Percentiles rank a stretch among this genome's conserved stretches.
Evolutionary conservation across 169 alveolate species (phyloP).

Genomic region (Plasmodium malariae): DNA sequence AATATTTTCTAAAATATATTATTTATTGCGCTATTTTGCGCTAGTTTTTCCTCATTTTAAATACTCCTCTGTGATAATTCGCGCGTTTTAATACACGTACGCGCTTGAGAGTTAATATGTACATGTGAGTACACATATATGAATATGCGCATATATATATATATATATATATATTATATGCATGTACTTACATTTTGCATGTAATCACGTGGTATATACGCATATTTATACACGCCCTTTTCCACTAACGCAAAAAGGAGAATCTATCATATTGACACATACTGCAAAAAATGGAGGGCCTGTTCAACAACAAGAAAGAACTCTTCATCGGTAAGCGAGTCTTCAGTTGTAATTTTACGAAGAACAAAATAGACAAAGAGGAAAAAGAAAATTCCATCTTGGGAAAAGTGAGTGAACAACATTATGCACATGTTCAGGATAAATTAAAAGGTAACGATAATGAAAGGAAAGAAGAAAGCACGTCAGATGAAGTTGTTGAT

Average conservation of each 20-base stretch:
- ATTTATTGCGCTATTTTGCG: too few relatives aligned
- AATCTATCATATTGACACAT: background rate
- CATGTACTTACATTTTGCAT: background rate
- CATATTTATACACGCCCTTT: constrained; percentile 6
- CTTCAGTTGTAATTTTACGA: constrained; percentile 44
- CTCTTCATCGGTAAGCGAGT: constrained; percentile 23
- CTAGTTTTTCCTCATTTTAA: too few relatives aligned
- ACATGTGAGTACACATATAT: background rate
- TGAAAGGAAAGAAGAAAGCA: background rate
- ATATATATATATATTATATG: background rate
- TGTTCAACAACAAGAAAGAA: constrained; percentile 49
- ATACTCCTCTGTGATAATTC: too few relatives aligned
- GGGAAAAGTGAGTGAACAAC: background rate
- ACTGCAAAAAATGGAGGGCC: constrained; percentile 41
- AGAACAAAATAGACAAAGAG: background rate
- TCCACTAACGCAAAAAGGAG: background rate
- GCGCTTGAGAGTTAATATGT: too few relatives aligned
- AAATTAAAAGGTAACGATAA: background rate
- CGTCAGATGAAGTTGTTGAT: constrained; percentile 25
- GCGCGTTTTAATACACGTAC: too few relatives aligned
- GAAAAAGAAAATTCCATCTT: background rate
- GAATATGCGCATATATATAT: constrained; percentile 1
- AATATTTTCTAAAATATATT: too few relatives aligned
- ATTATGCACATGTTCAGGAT: background rate
- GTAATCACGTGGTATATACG: background rate